phyloP scores from a whole-genome alignment of 257 asterid species.

The Fraxinus pennsylvanica region DNA sequence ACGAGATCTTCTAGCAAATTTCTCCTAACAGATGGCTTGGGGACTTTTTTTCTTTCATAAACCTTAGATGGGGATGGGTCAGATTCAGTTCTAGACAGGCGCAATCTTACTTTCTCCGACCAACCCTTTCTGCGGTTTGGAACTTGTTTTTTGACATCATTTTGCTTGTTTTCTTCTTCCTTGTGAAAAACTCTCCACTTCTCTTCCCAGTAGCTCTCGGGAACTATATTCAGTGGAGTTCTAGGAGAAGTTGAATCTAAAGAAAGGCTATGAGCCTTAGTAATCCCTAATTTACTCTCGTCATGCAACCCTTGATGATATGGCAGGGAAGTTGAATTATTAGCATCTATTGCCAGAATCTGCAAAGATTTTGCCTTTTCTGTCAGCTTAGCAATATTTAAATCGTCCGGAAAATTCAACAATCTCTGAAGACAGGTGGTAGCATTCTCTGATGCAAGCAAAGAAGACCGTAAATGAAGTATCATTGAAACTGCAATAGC shows the following conservation, averaged over 20 bases:
- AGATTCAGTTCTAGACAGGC: constrained; percentile 66
- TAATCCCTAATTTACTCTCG: constrained; percentile 41
- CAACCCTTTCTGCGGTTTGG: constrained; percentile 52
- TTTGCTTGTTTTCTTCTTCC: constrained; percentile 56
- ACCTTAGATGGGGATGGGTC: constrained; percentile 54
- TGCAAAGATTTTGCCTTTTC: constrained; percentile 75
- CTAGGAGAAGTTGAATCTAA: constrained; percentile 62
- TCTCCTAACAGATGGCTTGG: constrained; percentile 61
- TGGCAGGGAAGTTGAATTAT: constrained; percentile 47
- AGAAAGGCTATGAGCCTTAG: constrained; percentile 62
- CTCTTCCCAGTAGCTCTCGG: constrained; percentile 95
- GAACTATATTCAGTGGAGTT: constrained; percentile 51
- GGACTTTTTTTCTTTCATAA: constrained; percentile 35
- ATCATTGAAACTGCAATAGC: constrained; percentile 90
- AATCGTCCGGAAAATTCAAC: constrained; percentile 70
- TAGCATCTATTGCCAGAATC: constrained; percentile 58
- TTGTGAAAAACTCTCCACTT: constrained; percentile 80
- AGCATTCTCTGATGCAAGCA: constrained; percentile 88
- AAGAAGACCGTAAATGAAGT: constrained; percentile 68
- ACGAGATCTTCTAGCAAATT: constrained; percentile 68
- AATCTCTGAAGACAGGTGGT: constrained; percentile 79
- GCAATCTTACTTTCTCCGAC: constrained; percentile 62
- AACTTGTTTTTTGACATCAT: constrained; percentile 30
- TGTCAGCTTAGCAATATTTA: constrained; percentile 55
- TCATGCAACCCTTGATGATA: constrained; percentile 40